Evolutionary conservation across 1,284 basidiomycete genomes (phyloP), one percentile per base, ranked within the genome.

Genomic region (Cutaneotrichosporon spelunceum): DNA sequence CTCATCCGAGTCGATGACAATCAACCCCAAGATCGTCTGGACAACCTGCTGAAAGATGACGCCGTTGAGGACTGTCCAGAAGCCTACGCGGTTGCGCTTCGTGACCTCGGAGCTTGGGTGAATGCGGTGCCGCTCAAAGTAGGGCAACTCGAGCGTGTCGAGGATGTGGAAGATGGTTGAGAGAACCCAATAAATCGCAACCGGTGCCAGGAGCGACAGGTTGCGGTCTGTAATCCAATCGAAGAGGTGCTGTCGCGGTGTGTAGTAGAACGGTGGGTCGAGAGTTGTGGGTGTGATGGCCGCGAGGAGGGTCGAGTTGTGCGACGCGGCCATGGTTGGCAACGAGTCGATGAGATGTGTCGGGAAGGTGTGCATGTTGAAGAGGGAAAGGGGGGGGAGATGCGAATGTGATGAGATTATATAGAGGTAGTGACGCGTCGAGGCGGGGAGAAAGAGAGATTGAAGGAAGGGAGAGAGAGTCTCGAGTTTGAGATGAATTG

Each of bases 61-160:
- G 4, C 89, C 90, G 70, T 81, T 78, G 53, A 95, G 72, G 57
- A 98, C 93, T 64, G 90, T 78, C 1, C 72, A 64, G 11, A 86
- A 84, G 0, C 88, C 86, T 11, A 87, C 93, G 19, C 86, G 84
- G 75, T 99, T 99, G 61, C 86, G 83, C 3, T 85, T 77, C 65
- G 84, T 83, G 65, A 93, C 86, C 75, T 98, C 94, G 14, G 82
- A 83, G 0, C 89, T 89, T 59, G 93, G 90, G 78, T 99, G 95
- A 59, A 99, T 87, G 44, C 93, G 84, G 77, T 91, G 89, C 63
- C 84, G 85, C 69, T 96, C 88, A 47, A 97, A 84, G 84, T 87
- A 90, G 67, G 86, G 83, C 81, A 89, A 86, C 57, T 84, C 82
- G 24, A 85, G 85, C 23, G 81, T 79, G 80, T 99, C 95, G 70